Evolutionary conservation across 441 rosid genomes (phyloP), one percentile per base, ranked within the genome.

Genomic region (Biscutella auriculata): DNA sequence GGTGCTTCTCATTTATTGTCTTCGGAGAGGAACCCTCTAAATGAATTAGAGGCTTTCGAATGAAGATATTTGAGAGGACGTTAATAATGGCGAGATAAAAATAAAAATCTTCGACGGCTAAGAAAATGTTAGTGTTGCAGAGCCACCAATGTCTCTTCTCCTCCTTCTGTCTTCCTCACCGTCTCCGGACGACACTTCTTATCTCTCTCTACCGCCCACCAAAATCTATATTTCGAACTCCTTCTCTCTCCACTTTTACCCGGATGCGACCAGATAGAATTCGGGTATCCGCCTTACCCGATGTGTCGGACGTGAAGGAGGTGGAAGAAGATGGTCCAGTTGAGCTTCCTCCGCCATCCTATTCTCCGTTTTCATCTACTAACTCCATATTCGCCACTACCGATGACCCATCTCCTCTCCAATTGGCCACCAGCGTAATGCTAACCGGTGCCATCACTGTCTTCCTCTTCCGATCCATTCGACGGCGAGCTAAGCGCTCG

Each of bases 391-490:
- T 87, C 66, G 75, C 95, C 26, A 76, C 91, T 48, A 44, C 79
- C 13, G 91, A 90, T 54, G 85, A 84, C 15, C 91, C 97, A 49
- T 56, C 84, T 11, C 69, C 85, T 17, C 66, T 87, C 56, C 96
- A 87, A 36, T 72, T 86, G 7, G 78, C 90, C 62, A 78, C 93
- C 36, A 87, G 98, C 46, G 81, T 87, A 46, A 79, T 91, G 56
- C 93, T 91, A 53, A 85, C 93, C 10, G 98, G 90, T 1, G 80
- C 96, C 65, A 78, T 91, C 66, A 67, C 79, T 11, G 62, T 91
- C 65, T 91, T 87, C 77, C 95, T 91, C 74, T 78, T 85, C 69
- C 96, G 96, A 25, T 66, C 95, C 8, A 19, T 91, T 45, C 82
- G 96, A 36, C 95, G 95, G 60, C 88, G 97, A 3, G 90, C 78